phyloP scores from a whole-genome alignment of 495 filamentous ascomycete genomes.

The Lophiostoma macrostomum region DNA sequence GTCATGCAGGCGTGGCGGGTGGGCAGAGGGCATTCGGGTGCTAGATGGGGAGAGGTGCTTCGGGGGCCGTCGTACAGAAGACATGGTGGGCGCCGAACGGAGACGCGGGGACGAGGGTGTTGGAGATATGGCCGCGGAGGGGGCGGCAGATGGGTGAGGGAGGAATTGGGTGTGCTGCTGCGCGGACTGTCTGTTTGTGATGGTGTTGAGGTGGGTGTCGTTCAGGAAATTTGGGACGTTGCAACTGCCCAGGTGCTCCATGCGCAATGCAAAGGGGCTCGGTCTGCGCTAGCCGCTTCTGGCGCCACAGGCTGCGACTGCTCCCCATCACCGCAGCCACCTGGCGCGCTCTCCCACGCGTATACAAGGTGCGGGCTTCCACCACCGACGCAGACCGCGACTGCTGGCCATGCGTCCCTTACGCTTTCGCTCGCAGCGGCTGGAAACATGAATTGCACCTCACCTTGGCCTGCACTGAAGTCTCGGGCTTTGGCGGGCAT shows the following conservation, averaged over 20 bases:
- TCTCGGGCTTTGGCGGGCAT: too few relatives aligned
- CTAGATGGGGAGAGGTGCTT: slow-evolving; percentile 12
- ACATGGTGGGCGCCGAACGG: slow-evolving; percentile 18
- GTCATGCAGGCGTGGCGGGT: slow-evolving; percentile 8
- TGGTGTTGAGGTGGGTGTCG: slow-evolving; percentile 29
- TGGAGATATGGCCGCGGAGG: neutral
- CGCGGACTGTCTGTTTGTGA: slow-evolving; percentile 18
- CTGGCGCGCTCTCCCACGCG: slow-evolving; percentile 19
- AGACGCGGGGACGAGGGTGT: slow-evolving; percentile 5
- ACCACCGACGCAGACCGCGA: too few relatives aligned
- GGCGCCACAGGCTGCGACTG: slow-evolving; percentile 8
- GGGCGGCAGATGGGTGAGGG: slow-evolving; percentile 4
- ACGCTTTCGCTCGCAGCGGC: too few relatives aligned
- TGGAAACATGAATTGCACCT: too few relatives aligned
- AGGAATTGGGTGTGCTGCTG: slow-evolving; percentile 4
- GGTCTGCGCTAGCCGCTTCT: too few relatives aligned
- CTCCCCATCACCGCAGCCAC: slow-evolving; percentile 2
- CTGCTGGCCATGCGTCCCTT: too few relatives aligned
- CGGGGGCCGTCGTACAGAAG: slow-evolving; percentile 26
- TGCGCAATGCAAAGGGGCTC: slow-evolving; percentile 36
- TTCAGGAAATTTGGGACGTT: slow-evolving; percentile 34
- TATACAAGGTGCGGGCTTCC: too few relatives aligned
- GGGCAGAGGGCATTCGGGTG: slow-evolving; percentile 12
- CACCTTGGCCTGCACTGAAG: too few relatives aligned
- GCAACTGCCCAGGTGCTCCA: slow-evolving; percentile 28